Conservation (phyloP, 345 rosid genomes). For the Trapa incisa region DNA sequence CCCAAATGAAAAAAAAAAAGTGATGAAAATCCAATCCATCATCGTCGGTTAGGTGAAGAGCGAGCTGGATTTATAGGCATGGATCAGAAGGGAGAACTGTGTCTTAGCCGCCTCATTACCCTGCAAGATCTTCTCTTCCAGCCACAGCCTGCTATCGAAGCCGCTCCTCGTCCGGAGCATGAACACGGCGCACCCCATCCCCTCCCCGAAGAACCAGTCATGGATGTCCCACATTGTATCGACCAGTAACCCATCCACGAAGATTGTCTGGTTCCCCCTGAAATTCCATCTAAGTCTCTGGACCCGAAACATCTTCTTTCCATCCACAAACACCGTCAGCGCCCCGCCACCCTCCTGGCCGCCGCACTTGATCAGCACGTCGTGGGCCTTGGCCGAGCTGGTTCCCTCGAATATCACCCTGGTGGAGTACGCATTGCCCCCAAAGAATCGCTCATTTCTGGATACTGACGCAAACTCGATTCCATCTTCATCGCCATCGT, state of each 20-base stretch:
- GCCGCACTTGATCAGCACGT: slow-evolving; percentile 47
- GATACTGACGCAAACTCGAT: slow-evolving; percentile 31
- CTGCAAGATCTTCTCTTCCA: slow-evolving; percentile 31
- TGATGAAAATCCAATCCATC: not conserved
- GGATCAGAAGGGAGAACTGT: slow-evolving; percentile 52
- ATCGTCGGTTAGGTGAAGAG: not conserved
- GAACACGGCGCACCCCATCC: slow-evolving; percentile 48
- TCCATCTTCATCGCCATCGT: not conserved
- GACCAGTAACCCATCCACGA: slow-evolving; percentile 67
- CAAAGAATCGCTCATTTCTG: slow-evolving; percentile 39
- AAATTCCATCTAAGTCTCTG: slow-evolving; percentile 77
- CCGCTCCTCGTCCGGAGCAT: slow-evolving; percentile 77
- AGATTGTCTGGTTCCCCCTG: slow-evolving; percentile 77
- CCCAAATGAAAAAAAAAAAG: not conserved
- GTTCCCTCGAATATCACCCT: slow-evolving; percentile 37
- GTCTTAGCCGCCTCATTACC: slow-evolving; percentile 15
- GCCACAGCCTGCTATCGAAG: slow-evolving; percentile 50
- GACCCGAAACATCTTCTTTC: slow-evolving; percentile 45
- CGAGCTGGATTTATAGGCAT: slow-evolving; percentile 41
- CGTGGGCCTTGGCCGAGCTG: slow-evolving; percentile 40
- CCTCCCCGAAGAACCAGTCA: slow-evolving; percentile 53
- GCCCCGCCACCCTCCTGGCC: slow-evolving; percentile 22
- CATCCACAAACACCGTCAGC: slow-evolving; percentile 51
- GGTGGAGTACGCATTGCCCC: slow-evolving; percentile 35
- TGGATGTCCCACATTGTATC: slow-evolving; percentile 97